Percentiles rank a stretch among this genome's conserved stretches.
Evolutionary conservation across 371 early-diverging fungal genomes (phyloP).

Genomic region (Mortierella sp.): DNA sequence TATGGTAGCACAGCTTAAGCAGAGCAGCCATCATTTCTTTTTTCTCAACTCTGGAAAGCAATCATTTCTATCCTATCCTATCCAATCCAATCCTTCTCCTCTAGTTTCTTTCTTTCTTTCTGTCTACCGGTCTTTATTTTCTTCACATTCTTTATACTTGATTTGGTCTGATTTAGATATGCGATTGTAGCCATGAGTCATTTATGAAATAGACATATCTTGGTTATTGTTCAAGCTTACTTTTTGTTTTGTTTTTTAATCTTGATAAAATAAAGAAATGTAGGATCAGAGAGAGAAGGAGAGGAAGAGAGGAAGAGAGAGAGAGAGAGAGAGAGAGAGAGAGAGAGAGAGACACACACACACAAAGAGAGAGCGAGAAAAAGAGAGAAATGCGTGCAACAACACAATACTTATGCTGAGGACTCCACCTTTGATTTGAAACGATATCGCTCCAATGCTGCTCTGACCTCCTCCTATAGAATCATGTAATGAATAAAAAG

Average conservation of each 20-base stretch:
- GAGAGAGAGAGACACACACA: conserved; percentile 11
- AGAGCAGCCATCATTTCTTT: too few relatives aligned
- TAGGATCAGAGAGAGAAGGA: background rate
- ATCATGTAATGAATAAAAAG: background rate
- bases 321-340: background rate
- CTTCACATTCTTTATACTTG: background rate
- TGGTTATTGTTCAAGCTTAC: background rate
- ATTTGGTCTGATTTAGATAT: background rate
- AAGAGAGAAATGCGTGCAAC: conserved; percentile 1
- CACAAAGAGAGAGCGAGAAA: background rate
- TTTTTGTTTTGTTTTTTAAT: background rate
- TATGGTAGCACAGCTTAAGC: too few relatives aligned
- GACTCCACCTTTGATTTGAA: conserved; percentile 49
- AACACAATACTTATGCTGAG: conserved; percentile 45
- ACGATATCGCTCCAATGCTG: conserved; percentile 48
- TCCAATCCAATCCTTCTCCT: too few relatives aligned
- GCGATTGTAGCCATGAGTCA: too few relatives aligned
- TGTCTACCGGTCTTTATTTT: background rate
- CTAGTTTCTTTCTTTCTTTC: background rate
- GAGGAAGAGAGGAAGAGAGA: background rate
- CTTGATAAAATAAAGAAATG: too few relatives aligned
- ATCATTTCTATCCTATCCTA: too few relatives aligned
- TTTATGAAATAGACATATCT: too few relatives aligned
- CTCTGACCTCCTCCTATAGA: conserved; percentile 45
- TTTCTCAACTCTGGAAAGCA: too few relatives aligned